Evolutionary conservation across 116 monocot genomes (phyloP), one percentile per base, ranked within the genome.

Genomic region (Thalassia testudinum): DNA sequence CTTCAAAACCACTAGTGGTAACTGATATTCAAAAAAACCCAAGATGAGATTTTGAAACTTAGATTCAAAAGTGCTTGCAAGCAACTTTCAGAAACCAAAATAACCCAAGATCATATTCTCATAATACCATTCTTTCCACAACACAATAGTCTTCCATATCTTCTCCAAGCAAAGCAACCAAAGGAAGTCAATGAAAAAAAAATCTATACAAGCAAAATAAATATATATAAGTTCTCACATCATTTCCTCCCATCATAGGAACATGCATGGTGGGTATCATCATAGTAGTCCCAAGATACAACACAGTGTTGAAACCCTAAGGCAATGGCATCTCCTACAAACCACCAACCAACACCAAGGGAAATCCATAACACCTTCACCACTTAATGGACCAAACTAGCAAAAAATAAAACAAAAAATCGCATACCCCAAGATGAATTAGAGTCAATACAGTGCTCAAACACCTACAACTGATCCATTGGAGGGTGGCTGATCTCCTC

Each of bases 231-330:
- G n/a, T 45, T 43, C 85, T 81, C 55, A 95, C 97, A 72, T 89
- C 78, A 68, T 53, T 73, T 57, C 97, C 97, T 19, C 77, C 97
- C 85, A 97, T 97, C 30, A 66, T 20, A 21, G 85, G 97, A 61
- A 97, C 89, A n/a, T 88, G 72, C 43, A 89, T 48, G 50, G 65
- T 77, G 21, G 97, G 85, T 49, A 97, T 97, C 77, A 97, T 85
- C 55, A 97, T 89, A 13, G 89, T 89, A 43, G 97, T 82, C 18
- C 97, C 97, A 51, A 97, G 30, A 2, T 79, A 50, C 54, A 97
- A 47, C 43, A 97, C 79, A 97, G 56, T 97, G 85, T 74, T 97
- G 97, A 68, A 97, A 97, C 1, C 88, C 95, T 49, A 95, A 56
- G 29, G 74, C 70, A 63, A 88, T 74, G 0, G 95, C 88, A 71